Base-by-base conservation (phyloP, 495 filamentous ascomycete species). In the Penicillium lividum region DNA sequence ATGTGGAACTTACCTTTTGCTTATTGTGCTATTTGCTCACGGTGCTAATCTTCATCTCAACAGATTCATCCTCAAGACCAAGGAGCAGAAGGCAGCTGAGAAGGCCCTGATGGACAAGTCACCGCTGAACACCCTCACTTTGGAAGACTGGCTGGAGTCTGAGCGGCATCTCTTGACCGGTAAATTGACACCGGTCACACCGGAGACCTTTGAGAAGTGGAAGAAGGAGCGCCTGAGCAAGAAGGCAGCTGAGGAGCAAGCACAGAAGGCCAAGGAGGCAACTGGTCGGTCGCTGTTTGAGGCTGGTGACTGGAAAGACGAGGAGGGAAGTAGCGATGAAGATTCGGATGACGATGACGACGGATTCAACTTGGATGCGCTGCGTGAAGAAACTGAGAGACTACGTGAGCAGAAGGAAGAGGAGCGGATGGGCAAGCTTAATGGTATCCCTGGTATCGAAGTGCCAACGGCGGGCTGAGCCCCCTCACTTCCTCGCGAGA, bases 91-190 rank as follows among this genome's bases (percentile, higher is more conserved):
- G 60, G 91, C 91, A 6, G 91, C 92, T 5, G 94, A 99, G 78
- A 98, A 97, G 76, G 94, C 94, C n/a, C 70, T 97, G 54, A 82
- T 96, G 84, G 95, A 98, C 73, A 98, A 98, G 75, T 94, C 90
- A 10, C 93, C 95, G 46, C 80, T 98, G 49, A 91, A 92, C 69
- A 97, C 93, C 16, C 80, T 99, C 49, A 99, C 94, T 2, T 80
- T 99, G 46, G 94, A 99, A 77, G 94, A 99, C 73, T 99, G 94
- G 81, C 77, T 99, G 40, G 94, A 99, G 74, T 90, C 87, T 11
- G 92, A 97, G 77, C 83, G 94, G 60, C 92, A 95, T 70, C 97
- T 97, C 69, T 83, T 99, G 48, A 92, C 87, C 1, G 94, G 94
- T 45, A 90, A 78, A 0, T 79, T 97, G 53, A 99, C 94, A 25